Evolutionary conservation across 352 stramenopile genomes (phyloP).

Genomic region (Globisporangium ultimum): DNA sequence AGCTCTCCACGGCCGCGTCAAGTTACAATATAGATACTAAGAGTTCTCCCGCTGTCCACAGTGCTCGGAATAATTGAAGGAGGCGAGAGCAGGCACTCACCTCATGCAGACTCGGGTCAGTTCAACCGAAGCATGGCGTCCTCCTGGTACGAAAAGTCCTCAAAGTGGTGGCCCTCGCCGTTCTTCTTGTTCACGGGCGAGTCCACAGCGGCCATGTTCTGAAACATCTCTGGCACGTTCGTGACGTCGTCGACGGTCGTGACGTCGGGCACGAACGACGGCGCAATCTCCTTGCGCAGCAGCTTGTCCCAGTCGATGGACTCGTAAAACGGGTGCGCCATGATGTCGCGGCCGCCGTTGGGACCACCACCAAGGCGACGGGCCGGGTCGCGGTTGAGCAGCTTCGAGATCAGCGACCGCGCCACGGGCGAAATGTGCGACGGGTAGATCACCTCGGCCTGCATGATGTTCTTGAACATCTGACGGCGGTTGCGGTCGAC

Average conservation of each 20-base stretch:
- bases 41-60: too few relatives aligned
- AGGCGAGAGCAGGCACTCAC: background rate
- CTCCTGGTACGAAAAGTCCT: slow-evolving; percentile 89
- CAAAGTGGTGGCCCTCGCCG: slow-evolving; percentile 82
- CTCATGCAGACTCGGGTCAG: background rate
- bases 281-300: slow-evolving; percentile 79
- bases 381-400: slow-evolving; percentile 93
- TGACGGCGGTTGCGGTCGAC: slow-evolving; percentile 85
- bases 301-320: slow-evolving; percentile 85
- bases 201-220: slow-evolving; percentile 86
- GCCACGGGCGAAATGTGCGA: slow-evolving; percentile 79
- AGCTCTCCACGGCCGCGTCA: too few relatives aligned
- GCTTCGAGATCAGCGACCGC: slow-evolving; percentile 77
- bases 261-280: slow-evolving; percentile 78
- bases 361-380: slow-evolving; percentile 89
- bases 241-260: slow-evolving; percentile 80
- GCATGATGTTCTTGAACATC: slow-evolving; percentile 92
- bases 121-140: slow-evolving; percentile 36
- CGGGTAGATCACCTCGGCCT: slow-evolving; percentile 84
- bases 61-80: background rate
- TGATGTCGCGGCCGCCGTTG: slow-evolving; percentile 84
- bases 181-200: slow-evolving; percentile 87
- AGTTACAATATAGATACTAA: too few relatives aligned
- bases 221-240: slow-evolving; percentile 89
- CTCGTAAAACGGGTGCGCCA: slow-evolving; percentile 86